Evolutionary conservation across 1,284 basidiomycete genomes (phyloP).

Genomic region (Ganoderma meredithae): DNA sequence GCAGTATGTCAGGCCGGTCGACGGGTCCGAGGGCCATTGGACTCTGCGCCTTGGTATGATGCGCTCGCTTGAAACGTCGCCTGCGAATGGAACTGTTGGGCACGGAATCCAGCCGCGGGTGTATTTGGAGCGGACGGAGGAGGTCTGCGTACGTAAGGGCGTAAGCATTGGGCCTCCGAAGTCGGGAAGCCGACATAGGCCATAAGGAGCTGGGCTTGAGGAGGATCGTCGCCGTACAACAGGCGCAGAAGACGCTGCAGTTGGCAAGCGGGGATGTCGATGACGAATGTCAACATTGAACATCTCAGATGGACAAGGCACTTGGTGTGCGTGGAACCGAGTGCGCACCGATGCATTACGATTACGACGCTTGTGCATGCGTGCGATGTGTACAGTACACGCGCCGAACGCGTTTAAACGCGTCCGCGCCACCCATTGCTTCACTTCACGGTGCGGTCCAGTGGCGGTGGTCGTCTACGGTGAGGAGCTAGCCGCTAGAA

Average conservation of each 20-base stretch:
- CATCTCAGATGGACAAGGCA: neutral
- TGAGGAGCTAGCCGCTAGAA: neutral
- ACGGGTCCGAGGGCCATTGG: neutral
- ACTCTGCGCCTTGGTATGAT: neutral
- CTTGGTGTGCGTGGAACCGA: neutral
- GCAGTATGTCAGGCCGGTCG: neutral
- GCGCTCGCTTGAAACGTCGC: neutral
- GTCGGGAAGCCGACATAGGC: neutral
- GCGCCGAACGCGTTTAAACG: neutral
- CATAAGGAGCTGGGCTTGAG: neutral
- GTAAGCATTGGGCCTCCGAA: neutral
- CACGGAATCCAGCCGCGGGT: neutral
- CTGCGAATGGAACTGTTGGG: neutral
- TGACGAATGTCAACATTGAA: neutral
- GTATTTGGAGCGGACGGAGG: neutral
- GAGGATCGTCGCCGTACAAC: neutral
- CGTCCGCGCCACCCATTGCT: neutral
- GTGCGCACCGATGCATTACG: neutral
- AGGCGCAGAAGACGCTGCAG: neutral
- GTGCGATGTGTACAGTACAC: neutral
- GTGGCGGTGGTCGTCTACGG: neutral
- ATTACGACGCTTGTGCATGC: neutral
- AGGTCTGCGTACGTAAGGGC: neutral
- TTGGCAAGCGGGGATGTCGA: neutral
- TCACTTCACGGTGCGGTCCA: neutral